A percentile compares a stretch with the other conserved stretches of the same genome.
These are phyloP conservation scores for Puccinia triticina DNA, from an alignment of 1,284 basidiomycete genomes.

Conservation along the genomic window DNA sequence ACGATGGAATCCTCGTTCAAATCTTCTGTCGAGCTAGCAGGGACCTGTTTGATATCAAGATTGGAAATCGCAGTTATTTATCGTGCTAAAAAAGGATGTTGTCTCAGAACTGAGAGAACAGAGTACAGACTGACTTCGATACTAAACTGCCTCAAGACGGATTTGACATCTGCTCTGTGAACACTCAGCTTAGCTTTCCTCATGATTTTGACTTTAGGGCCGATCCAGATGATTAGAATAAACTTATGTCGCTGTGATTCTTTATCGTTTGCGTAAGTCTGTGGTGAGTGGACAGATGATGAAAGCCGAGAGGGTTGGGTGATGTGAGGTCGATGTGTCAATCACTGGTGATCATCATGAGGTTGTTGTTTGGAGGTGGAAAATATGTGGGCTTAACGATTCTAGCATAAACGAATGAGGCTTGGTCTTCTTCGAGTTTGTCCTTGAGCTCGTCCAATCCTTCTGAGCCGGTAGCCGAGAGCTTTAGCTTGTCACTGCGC, in stretches of 20 bases:
- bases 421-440: constrained; percentile 72
- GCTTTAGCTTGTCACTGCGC: constrained; percentile 76
- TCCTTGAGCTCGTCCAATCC: constrained; percentile 76
- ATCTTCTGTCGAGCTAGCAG: constrained; percentile 77
- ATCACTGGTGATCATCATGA: too few relatives aligned
- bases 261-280: constrained; percentile 67
- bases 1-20: constrained; percentile 79
- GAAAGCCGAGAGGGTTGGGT: neutral
- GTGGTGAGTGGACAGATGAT: constrained; percentile 71
- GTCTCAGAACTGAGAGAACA: too few relatives aligned
- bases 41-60: constrained; percentile 62
- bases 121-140: constrained; percentile 71
- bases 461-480: constrained; percentile 76
- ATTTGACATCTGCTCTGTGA: constrained; percentile 81
- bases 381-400: constrained; percentile 61
- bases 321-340: too few relatives aligned
- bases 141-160: constrained; percentile 74
- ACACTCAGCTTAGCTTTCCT: constrained; percentile 86
- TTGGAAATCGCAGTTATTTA: too few relatives aligned
- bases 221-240: constrained; percentile 86
- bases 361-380: too few relatives aligned
- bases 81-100: too few relatives aligned
- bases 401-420: constrained; percentile 79
- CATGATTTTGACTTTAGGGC: constrained; percentile 81
- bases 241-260: constrained; percentile 70